Base-by-base conservation (phyloP, 129 eudicot genomes). In the Flaveria sonorensis region DNA sequence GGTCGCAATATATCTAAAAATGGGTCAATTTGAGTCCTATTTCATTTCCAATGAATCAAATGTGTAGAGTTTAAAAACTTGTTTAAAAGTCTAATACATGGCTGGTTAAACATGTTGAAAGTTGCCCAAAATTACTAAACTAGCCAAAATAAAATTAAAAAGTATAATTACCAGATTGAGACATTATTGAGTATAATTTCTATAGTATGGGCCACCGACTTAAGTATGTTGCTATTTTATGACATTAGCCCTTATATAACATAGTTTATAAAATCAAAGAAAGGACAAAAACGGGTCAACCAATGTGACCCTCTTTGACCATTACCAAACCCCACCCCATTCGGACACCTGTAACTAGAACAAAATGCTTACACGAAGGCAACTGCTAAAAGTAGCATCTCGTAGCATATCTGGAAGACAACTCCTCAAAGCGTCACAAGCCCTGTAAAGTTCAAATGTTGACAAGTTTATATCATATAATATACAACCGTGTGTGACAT, bases 331-430 rank as follows among this genome's bases (percentile, higher is more conserved):
- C 47, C 47, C 47, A 7, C 47, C 47, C 47, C 47, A 1, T 30
- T 30, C 19, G 21, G 61, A 16, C 16, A 13, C 39, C 39, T 30
- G 12, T 32, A 30, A 63, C 70, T 64, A 64, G 32, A 7, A 36
- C 8, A 28, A 0, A 52, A 52, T 61, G 85, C 96, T 88, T 87
- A 93, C 98, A 73, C 88, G 96, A 81, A 93, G 92, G 83, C 89
- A 88, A 77, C 84, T 85, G 82, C 79, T 84, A 70, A 93, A 93
- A 42, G 96, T 89, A 47, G 87, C 88, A 83, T 94, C 96, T 18
- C 92, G 86, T 8, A 95, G 84, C 90, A 88, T 85, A 40, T 91
- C 92, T 4, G 93, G 93, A 53, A 87, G 96, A 65, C 94, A 88
- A 63, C 87, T 85, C 81, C 89, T 83, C 64, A 86, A 86, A 16